Evolutionary conservation across 2,329 filamentous ascomycete genomes (phyloP).

Genomic region (Periconia macrospinosa): DNA sequence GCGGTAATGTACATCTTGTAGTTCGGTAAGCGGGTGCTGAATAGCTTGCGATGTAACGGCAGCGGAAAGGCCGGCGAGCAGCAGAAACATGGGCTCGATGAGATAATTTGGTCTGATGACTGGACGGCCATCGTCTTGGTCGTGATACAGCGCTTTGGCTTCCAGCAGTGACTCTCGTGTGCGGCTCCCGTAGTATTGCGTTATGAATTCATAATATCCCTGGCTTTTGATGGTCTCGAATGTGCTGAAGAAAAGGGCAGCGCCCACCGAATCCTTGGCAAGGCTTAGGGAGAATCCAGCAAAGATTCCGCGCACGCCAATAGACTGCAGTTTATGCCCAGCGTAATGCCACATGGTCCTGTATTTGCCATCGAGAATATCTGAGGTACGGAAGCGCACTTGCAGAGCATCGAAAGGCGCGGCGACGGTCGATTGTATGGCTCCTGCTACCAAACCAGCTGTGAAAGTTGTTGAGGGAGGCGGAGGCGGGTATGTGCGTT

Average conservation of each 20-base stretch:
- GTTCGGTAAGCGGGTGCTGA: conserved; percentile 70
- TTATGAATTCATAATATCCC: conserved; percentile 70
- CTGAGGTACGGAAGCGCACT: conserved; percentile 67
- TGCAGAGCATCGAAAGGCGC: conserved; percentile 77
- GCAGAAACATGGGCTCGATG: conserved; percentile 71
- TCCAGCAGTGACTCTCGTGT: conserved; percentile 34
- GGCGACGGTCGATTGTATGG: conserved; percentile 70
- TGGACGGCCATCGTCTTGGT: conserved; percentile 37
- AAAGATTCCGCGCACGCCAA: conserved; percentile 72
- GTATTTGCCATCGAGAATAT: conserved; percentile 62
- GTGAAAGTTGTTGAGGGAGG: conserved; percentile 65
- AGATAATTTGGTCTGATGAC: conserved; percentile 74
- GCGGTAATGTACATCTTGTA: conserved; percentile 74
- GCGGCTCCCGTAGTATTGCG: conserved; percentile 63
- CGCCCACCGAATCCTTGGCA: conserved; percentile 69
- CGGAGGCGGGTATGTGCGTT: conserved; percentile 71
- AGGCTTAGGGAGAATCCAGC: conserved; percentile 72
- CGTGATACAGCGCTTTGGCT: conserved; percentile 18
- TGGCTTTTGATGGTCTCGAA: conserved; percentile 80
- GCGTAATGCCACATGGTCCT: conserved; percentile 74
- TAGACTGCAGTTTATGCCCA: conserved; percentile 67
- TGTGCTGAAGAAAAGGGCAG: conserved; percentile 71
- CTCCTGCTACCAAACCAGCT: conserved; percentile 70
- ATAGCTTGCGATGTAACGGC: conserved; percentile 69
- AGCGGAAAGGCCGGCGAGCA: conserved; percentile 69